Evolutionary conservation across 306 rosid species (phyloP), one percentile per base, ranked within the genome.

Genomic region (Prosopis cineraria): DNA sequence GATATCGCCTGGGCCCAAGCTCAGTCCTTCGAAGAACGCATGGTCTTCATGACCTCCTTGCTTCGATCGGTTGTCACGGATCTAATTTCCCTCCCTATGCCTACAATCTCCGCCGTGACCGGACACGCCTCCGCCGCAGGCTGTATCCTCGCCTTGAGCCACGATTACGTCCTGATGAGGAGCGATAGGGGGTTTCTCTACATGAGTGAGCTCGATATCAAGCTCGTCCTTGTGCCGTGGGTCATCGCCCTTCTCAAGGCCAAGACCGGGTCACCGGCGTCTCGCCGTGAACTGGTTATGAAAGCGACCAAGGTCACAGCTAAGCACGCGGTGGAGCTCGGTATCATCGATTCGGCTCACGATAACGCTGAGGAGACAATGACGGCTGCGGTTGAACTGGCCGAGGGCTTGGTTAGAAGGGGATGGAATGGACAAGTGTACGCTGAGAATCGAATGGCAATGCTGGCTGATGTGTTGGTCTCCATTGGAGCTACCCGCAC

Each of bases 91-190:
- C 88, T 91, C 56, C 93, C 94, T 0, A 62, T 89, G 86, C 98
- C 98, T 0, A 92, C 98, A 20, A 78, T 94, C 33, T 90, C 96
- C 19, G 93, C 94, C 78, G 83, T 90, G 71, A 47, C 90, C 30
- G 95, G 97, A 36, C 93, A 94, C 73, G 90, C 97, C 34, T 89
- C 90, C 41, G 95, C 93, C 45, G 93, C 88, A 25, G 97, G 97
- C 1, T 83, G 78, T 74, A 25, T 70, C 29, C 66, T 94, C 27
- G 96, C 96, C 16, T 79, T 92, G 68, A 48, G 91, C 53, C 95
- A 94, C 75, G 97, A 94, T 75, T 88, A 90, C 76, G n/a, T 92
- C 16, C 68, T 88, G 40, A 90, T 92, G 97, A 83, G 93, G 67
- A 78, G 80, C 10, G 97, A 94, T 72, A 25, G 90, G 3, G 96